Base-by-base conservation (phyloP, 2,329 filamentous ascomycete species). In the Epichloe elymi region DNA sequence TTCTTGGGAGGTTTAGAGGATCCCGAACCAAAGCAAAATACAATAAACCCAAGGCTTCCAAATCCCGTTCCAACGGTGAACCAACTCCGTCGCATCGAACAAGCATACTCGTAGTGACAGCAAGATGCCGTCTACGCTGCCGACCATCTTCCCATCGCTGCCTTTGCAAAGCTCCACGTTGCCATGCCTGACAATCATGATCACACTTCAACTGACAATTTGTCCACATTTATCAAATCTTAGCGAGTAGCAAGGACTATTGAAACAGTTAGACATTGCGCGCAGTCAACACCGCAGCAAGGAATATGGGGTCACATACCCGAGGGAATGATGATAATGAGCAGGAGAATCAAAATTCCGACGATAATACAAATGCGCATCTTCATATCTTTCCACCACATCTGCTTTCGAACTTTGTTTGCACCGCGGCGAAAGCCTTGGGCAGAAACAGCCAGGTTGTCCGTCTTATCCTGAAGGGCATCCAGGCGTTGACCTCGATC, bases 371-470 rank as follows among this genome's bases (percentile, higher is more conserved):
- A 97, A 77, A 96, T 93, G 70, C 93, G 84, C 93, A 98, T 98
- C 82, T 97, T 97, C 88, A 96, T 95, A 66, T 97, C 91, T 80
- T 97, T 97, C 91, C 90, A 97, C 91, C 91, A 97, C 91, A 97
- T 97, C 71, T 95, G 84, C 77, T 90, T 91, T 70, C 93, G 83
- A 61, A 98, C 91, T 62, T 88, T 79, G 76, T 97, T 98, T 70
- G 94, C 93, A 58, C 93, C 91, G 59, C 90, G 85, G 63, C 90
- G 88, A 80, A 98, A 98, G 56, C 88, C 89, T 69, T 95, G 89
- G 53, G 93, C 91, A 37, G 90, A 95, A 56, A 85, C 82, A 54
- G 90, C 90, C 59, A 98, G 79, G 72, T 95, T 94, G 74, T 96
- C 83, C 58, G 87, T 96, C 79, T 95, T 95, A 70, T 93, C 86